These are phyloP conservation scores for Strobilomyces dryophilus DNA, from an alignment of 768 basidiomycete species.

Conservation along the genomic window DNA sequence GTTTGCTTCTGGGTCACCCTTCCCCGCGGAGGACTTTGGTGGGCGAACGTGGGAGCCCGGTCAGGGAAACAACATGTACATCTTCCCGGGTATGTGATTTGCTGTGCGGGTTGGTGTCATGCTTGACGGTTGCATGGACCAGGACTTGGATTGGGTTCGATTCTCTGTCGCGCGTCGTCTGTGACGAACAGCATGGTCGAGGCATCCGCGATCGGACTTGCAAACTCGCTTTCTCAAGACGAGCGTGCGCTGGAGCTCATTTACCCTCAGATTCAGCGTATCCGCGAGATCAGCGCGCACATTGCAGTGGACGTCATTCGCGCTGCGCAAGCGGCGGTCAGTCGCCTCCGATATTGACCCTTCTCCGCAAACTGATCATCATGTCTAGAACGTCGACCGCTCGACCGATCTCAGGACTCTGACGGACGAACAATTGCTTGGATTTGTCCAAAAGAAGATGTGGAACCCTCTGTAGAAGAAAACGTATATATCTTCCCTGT, in stretches of 20 bases:
- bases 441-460: slow-evolving; percentile 61
- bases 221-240: slow-evolving; percentile 63
- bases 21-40: slow-evolving; percentile 56
- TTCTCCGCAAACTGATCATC: slow-evolving; percentile 6
- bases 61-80: slow-evolving; percentile 96
- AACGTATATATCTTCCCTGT: background rate
- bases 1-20: slow-evolving; percentile 88
- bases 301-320: slow-evolving; percentile 77
- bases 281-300: slow-evolving; percentile 77
- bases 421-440: slow-evolving; percentile 51
- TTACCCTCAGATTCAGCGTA: slow-evolving; percentile 81
- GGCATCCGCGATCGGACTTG: slow-evolving; percentile 77
- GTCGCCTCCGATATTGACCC: slow-evolving; percentile 28
- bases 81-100: slow-evolving; percentile 52
- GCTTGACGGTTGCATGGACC: background rate
- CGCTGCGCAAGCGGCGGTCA: slow-evolving; percentile 70
- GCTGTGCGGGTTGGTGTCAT: background rate
- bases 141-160: slow-evolving; percentile 63
- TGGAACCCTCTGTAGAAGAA: slow-evolving; percentile 52
- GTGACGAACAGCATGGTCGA: slow-evolving; percentile 91
- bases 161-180: slow-evolving; percentile 59
- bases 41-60: slow-evolving; percentile 65
- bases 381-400: slow-evolving; percentile 49
- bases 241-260: slow-evolving; percentile 65
- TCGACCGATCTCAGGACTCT: slow-evolving; percentile 49